Percentiles rank a stretch among this genome's conserved stretches.
These are phyloP conservation scores for Eucalyptus paniculata DNA, from an alignment of 345 rosid genomes.

Conservation along the genomic window DNA sequence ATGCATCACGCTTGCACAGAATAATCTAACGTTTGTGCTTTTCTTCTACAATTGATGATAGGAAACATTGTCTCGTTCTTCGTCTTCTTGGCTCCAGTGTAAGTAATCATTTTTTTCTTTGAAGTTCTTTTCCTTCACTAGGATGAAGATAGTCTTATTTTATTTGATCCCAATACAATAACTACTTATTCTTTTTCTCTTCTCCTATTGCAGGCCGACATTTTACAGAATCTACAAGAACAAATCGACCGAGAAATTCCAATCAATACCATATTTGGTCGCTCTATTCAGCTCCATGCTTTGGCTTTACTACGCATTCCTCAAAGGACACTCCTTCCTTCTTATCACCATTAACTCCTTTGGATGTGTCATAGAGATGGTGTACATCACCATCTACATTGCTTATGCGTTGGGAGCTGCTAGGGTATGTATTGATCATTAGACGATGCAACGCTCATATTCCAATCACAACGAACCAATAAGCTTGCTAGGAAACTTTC, in stretches of 20 bases:
- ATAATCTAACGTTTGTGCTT: not conserved
- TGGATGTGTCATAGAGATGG: constrained; percentile 59
- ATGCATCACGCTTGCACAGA: too few relatives aligned
- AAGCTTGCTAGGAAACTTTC: not conserved
- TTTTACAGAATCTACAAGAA: constrained; percentile 57
- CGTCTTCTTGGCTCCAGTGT: constrained; percentile 88
- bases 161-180: not conserved
- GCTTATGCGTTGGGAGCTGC: constrained; percentile 35
- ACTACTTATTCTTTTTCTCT: not conserved
- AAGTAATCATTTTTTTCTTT: constrained; percentile 9
- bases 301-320: constrained; percentile 78
- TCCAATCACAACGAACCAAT: not conserved
- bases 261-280: constrained; percentile 69
- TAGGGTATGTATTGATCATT: constrained; percentile 17
- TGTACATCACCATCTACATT: constrained; percentile 58
- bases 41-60: not conserved
- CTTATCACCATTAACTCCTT: constrained; percentile 78
- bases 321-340: constrained; percentile 47
- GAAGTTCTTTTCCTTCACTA: not conserved
- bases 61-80: constrained; percentile 70
- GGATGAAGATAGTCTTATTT: not conserved
- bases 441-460: not conserved
- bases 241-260: constrained; percentile 70
- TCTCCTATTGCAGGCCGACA: constrained; percentile 43
- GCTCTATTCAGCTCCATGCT: constrained; percentile 88